A percentile compares a stretch with the other conserved stretches of the same genome.
phyloP scores from a whole-genome alignment of 2,329 filamentous ascomycete species.

The Helicocarpus griseus region DNA sequence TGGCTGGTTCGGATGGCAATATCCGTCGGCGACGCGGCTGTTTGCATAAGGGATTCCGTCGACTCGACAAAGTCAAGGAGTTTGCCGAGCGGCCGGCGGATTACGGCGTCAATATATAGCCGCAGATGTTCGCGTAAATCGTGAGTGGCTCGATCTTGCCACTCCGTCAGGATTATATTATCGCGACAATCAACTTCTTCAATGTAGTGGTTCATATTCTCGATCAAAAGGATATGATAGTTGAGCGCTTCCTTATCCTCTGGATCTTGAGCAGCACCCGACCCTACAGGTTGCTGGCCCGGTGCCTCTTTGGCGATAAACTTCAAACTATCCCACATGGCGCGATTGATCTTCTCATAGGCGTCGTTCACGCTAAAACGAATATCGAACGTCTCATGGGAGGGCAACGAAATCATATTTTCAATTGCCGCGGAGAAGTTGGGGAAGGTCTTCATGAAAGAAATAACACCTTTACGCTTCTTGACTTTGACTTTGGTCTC shows the following conservation, averaged over 20 bases:
- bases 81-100: constrained; percentile 80
- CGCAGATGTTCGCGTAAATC: constrained; percentile 82
- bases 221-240: constrained; percentile 92
- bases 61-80: constrained; percentile 86
- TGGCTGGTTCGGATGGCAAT: constrained; percentile 77
- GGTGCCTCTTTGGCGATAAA: constrained; percentile 74
- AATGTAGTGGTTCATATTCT: constrained; percentile 97
- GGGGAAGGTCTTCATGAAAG: constrained; percentile 89
- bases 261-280: constrained; percentile 47
- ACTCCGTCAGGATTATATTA: constrained; percentile 69
- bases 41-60: constrained; percentile 61
- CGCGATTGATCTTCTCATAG: constrained; percentile 79
- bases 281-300: constrained; percentile 43
- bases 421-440: constrained; percentile 74
- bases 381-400: constrained; percentile 54
- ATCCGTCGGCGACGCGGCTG: constrained; percentile 43
- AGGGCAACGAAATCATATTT: constrained; percentile 58
- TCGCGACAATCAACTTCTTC: constrained; percentile 74
- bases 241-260: constrained; percentile 97
- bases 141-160: constrained; percentile 65
- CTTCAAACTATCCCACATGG: constrained; percentile 95
- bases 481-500: constrained; percentile 99
- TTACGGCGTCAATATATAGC: constrained; percentile 78
- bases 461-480: constrained; percentile 93
- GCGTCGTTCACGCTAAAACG: constrained; percentile 73